Evolutionary conservation across 2,329 filamentous ascomycete genomes (phyloP).

Genomic region (Colletotrichum eleusines): DNA sequence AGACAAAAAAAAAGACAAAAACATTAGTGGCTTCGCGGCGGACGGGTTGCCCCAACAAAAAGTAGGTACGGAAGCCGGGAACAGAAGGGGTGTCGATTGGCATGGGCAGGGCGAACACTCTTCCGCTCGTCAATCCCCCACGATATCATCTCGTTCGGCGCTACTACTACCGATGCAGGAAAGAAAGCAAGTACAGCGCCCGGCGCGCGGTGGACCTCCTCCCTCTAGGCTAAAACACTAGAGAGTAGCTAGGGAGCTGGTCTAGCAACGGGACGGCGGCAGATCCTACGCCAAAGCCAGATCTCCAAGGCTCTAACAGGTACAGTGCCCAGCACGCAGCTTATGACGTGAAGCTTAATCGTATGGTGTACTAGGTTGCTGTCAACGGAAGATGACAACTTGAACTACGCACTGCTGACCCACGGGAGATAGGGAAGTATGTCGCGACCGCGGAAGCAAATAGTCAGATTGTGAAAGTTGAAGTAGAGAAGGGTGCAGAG

Average conservation of each 20-base stretch:
- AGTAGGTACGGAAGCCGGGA: neutral
- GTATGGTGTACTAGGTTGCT: neutral
- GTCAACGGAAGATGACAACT: slow-evolving; percentile 4
- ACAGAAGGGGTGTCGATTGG: slow-evolving; percentile 34
- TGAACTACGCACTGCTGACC: neutral
- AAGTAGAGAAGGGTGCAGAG: neutral
- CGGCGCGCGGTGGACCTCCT: slow-evolving; percentile 3
- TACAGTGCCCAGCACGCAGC: neutral
- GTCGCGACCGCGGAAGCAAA: neutral
- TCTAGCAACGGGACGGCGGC: slow-evolving; percentile 32
- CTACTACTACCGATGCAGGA: slow-evolving; percentile 33
- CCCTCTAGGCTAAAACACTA: neutral
- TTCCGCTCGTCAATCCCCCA: neutral
- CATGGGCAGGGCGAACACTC: slow-evolving; percentile 25
- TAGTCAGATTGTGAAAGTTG: neutral
- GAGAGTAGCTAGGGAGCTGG: slow-evolving; percentile 33
- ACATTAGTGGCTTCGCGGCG: slow-evolving; percentile 14
- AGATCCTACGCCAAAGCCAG: slow-evolving; percentile 21
- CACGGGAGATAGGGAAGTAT: neutral
- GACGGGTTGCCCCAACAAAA: neutral
- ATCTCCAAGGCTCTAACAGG: neutral
- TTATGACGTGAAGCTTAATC: neutral
- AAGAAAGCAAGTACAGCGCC: slow-evolving; percentile 18
- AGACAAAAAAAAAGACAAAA: neutral
- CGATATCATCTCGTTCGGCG: slow-evolving; percentile 26